Evolutionary conservation across 805 yeast species (phyloP), one percentile per base, ranked within the genome.

Genomic region (Candida endomychidarum): DNA sequence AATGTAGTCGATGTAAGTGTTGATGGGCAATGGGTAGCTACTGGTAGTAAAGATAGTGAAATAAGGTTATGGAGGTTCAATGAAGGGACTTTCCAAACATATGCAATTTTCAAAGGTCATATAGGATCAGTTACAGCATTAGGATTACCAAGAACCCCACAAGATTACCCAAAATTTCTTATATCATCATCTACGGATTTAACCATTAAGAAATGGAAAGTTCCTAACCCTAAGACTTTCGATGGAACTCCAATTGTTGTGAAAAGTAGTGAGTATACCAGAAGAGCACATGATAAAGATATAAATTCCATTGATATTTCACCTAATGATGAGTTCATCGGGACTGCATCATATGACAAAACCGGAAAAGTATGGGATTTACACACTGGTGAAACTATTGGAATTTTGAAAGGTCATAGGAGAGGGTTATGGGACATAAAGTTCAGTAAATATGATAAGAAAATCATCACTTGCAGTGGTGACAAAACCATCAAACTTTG

Each of bases 231-330:
- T 62, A 32, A 32, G 16, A 32, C 35, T 11, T 20, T 21, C 20
- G 16, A 9, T 3, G 40, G 26, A 3, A 24, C 46, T 38, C 24
- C 51, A 4, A 52, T 64, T 3, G 50, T 57, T 3, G 72, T 86
- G 5, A 79, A 74, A 51, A 67, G 72, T 2, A 85, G 96, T 2
- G 88, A 81, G 40, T 93, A 83, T 61, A 93, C 99, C 0, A 80
- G 96, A 70, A 80, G 90, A 55, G 98, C 97, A 1, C 99, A 93
- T 60, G 98, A 93, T 40, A 93, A 91, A 60, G 96, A 93, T 61
- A 93, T 93, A 45, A 95, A 93, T 54, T 77, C 91, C 2, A 66
- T 93, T 38, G 96, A 89, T 48, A 71, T 93, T 3, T 75, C 97
- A n/a, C 96, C 96, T 12, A 87, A 89, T 55, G 95, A 91, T 61